A percentile compares a stretch with the other conserved stretches of the same genome.
Evolutionary conservation across 345 rosid species (phyloP).

Genomic region (Pugionium dolabratum): DNA sequence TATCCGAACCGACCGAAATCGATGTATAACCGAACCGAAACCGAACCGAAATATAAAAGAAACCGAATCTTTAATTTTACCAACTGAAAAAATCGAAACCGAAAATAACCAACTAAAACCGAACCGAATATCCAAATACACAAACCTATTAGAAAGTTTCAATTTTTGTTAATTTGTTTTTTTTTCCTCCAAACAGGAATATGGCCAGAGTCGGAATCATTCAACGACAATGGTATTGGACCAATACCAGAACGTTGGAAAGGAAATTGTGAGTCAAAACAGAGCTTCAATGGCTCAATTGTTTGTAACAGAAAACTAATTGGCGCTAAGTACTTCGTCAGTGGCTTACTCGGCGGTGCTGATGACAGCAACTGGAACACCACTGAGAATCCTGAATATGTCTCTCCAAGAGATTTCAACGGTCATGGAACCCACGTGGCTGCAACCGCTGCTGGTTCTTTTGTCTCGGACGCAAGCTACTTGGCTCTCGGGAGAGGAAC

Average conservation of each 20-base stretch:
- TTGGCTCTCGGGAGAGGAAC: conserved; percentile 48
- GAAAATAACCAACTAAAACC: too few relatives aligned
- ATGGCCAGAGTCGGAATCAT: conserved; percentile 57
- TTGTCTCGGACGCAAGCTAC: conserved; percentile 44
- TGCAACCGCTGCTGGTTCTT: conserved; percentile 55
- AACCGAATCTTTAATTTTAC: too few relatives aligned
- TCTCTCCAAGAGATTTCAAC: conserved; percentile 53
- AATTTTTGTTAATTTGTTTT: neutral
- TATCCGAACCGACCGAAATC: too few relatives aligned
- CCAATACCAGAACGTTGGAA: conserved; percentile 57
- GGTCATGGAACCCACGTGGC: conserved; percentile 74
- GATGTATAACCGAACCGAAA: too few relatives aligned
- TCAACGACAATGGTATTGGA: conserved; percentile 50
- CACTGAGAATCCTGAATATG: conserved; percentile 40
- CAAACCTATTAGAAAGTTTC: too few relatives aligned
- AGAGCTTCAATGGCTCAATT: conserved; percentile 35
- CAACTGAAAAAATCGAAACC: too few relatives aligned
- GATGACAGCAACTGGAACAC: conserved; percentile 43
- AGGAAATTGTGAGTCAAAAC: conserved; percentile 48
- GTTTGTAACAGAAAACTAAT: conserved; percentile 56
- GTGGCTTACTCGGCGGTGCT: conserved; percentile 42
- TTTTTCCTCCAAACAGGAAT: conserved; percentile 32
- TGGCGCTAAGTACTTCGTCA: conserved; percentile 50
- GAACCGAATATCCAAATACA: too few relatives aligned
- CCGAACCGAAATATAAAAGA: too few relatives aligned